Evolutionary conservation across 108 stramenopile species (phyloP), one percentile per base, ranked within the genome.

Genomic region (Cylindrotheca fusiformis): DNA sequence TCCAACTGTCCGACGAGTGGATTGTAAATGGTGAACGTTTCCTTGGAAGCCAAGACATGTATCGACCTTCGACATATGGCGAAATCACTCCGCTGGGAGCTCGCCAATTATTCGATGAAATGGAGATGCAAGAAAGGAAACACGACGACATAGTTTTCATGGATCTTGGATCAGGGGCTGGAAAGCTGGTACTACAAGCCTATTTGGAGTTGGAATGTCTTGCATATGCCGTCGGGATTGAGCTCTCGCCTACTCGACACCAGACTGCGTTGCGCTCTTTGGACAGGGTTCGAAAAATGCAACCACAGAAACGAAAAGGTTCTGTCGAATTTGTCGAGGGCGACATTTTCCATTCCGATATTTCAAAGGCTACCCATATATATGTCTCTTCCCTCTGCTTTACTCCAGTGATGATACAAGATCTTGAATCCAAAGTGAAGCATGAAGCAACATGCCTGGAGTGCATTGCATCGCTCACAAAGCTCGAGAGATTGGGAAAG

Each of bases 91-190:
- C 57, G 32, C 22, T 76, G 48, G 85, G 85, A 56, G 69, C 79
- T 44, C 70, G 84, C 21, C 87, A 88, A 58, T 52, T 88, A 17
- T 83, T 84, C 51, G 45, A 79, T 73, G 72, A 77, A 60, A 83
- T 88, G 84, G 62, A 63, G 14, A 53, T 83, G 8, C 2, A 21
- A 23, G 18, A 18, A 19, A 8, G 12, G 10, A 3, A 19, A 4
- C n/a, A 32, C 3, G 17, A 32, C 2, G 33, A 5, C 24, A 28
- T 48, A 3, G 47, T 60, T 56, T 88, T 88, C 58, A 70, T 71
- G 45, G 87, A 88, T 76, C 57, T 88, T 32, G 87, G 87, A 29
- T 81, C 77, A 27, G 87, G 87, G 45, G 67, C 69, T 14, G 87
- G 87, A 12, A 68, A 79, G 55, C 68, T 88, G 26, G 77, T 83